Evolutionary conservation across 306 rosid genomes (phyloP), one percentile per base, ranked within the genome.

Genomic region (Albizia julibrissin): DNA sequence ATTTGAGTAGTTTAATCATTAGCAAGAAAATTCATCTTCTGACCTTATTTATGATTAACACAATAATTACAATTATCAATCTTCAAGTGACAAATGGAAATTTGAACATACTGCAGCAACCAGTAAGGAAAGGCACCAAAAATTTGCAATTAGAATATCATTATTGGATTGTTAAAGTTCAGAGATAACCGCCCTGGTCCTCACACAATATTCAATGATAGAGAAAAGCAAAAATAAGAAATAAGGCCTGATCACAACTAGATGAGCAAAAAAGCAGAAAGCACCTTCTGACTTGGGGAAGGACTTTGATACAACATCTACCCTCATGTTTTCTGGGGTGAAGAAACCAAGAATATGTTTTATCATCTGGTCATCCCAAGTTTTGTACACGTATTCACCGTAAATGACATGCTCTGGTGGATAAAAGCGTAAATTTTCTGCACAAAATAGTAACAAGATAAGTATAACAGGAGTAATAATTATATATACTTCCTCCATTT

Each of bases 321-420:
- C 71, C 85, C 99, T 91, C 99, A 95, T 95, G 89, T 95, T 92
- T 81, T 95, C 96, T 11, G 99, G 98, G 72, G 89, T 81, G 46
- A 95, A 90, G 88, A 92, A 93, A 87, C 90, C 88, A 91, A 91
- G 90, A 85, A 92, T 83, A 80, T 86, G 77, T 78, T 88, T 87
- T 70, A 95, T 76, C 84, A 91, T 40, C 52, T 95, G 90, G 73
- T 83, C 93, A 72, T 93, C 98, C 99, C 99, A 95, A 72, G 84
- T 86, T 85, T 89, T 75, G 90, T 89, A 90, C 34, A 88, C 94
- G 29, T 95, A 95, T 40, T 89, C 90, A 78, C 99, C 98, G 86
- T 89, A 95, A 65, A 93, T 95, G 68, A 95, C 92, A 88, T 95
- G 91, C 84, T 95, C 96, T 27, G 95, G 66, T 42, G 94, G 96